Base-by-base conservation (phyloP, 2,329 filamentous ascomycete species). In the Colletotrichum sp. region DNA sequence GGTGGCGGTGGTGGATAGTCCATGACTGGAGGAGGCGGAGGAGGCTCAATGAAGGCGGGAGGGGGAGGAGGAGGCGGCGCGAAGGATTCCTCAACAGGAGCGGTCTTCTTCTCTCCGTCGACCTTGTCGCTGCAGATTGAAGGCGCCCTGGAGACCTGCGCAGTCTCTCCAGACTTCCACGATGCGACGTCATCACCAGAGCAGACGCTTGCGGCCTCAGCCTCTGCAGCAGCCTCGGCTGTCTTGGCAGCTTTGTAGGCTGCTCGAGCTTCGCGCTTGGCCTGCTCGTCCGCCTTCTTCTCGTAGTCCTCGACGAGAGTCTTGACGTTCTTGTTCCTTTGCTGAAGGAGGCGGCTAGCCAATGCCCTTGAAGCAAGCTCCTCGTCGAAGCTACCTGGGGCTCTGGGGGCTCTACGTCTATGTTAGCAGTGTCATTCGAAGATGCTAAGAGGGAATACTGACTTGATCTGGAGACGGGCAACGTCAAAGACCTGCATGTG, bases 331-430 rank as follows among this genome's bases (percentile, higher is more conserved):
- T 24, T 68, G 64, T 43, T 52, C 58, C 71, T 57, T 4, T 32
- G 18, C 15, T 26, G 24, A 16, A 75, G 34, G 2, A 75, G 48
- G 3, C 73, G 73, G n/a, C 71, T 68, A 2, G 73, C 73, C 24
- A 75, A 48, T n/a, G 70, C 64, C 43, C 73, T 72, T 15, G 64
- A 73, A 24, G 73, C 73, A 2, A 75, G 36, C 43, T 75, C 73
- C n/a, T 73, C 70, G 10, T 75, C 73, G 13, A 75, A 75, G 12
- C 69, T 75, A 8, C 73, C 73, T 10, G 73, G 73, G 15, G 57
- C 48, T 34, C 64, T 72, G 7, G 64, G 58, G 0, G 60, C 28
- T 18, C 73, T 75, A 16, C 3, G 8, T 6, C 10, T 10, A 15
- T 8, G 21, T 73, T 16, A 75, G 43, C n/a, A 15, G 0, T 2